phyloP scores from a whole-genome alignment of 192 early-diverging fungal genomes.

The Endogone sp. region DNA sequence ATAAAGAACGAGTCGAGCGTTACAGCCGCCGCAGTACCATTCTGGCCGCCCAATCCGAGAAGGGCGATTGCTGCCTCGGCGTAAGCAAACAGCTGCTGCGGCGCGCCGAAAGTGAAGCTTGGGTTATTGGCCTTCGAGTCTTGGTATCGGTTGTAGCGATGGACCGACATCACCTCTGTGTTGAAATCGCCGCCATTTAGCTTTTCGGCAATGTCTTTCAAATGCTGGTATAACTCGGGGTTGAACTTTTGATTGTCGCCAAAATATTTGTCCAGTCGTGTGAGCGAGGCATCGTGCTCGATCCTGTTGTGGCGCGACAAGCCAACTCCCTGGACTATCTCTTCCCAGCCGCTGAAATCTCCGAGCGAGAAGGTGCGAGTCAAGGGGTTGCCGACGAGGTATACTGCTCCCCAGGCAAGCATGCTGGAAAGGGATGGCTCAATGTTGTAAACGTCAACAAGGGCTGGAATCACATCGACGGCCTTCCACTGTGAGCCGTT shows the following conservation, averaged over 20 bases:
- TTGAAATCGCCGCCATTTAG: not conserved
- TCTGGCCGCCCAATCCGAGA: not conserved
- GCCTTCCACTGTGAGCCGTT: not conserved
- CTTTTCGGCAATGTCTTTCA: not conserved
- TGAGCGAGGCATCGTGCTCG: conserved; percentile 21
- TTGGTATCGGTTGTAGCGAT: not conserved
- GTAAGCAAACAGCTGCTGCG: not conserved
- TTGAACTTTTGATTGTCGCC: not conserved
- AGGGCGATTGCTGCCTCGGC: not conserved
- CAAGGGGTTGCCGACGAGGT: not conserved
- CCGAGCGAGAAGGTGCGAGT: not conserved
- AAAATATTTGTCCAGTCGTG: conserved; percentile 3
- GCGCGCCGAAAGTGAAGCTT: not conserved
- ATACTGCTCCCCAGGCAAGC: not conserved
- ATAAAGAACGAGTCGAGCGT: not conserved
- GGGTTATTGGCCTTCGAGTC: not conserved
- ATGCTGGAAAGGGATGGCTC: not conserved
- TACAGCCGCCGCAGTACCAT: not conserved
- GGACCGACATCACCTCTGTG: not conserved
- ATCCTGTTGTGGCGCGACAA: conserved; percentile 12
- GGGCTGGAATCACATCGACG: not conserved
- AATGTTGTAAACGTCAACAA: not conserved
- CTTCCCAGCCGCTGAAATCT: not conserved
- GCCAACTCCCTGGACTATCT: not conserved
- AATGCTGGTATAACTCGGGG: not conserved